Percentiles rank a stretch among this genome's conserved stretches.
Conservation (phyloP, 805 yeast genomes). For the Saitoella complicata region DNA sequence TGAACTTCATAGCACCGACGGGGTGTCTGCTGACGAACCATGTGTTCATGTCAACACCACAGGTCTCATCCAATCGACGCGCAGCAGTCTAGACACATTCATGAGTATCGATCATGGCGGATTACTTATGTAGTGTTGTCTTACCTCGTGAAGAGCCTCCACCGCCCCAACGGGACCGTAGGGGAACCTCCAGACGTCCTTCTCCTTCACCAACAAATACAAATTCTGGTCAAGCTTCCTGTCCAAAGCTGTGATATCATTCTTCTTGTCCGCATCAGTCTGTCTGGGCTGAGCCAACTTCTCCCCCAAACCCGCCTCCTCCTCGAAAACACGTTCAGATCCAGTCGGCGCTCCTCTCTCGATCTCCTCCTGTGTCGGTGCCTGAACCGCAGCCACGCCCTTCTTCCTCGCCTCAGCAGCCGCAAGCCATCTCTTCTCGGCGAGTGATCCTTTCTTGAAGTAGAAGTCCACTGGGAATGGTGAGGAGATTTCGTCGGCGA, state of each 20-base stretch:
- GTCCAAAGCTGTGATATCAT: conserved; percentile 54
- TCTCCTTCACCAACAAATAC: conserved; percentile 47
- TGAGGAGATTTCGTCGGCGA: conserved; percentile 89
- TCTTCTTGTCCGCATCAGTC: conserved; percentile 58
- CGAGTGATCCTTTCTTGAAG: conserved; percentile 74
- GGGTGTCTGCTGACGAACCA: too few relatives aligned
- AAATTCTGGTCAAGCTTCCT: conserved; percentile 66
- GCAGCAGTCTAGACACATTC: too few relatives aligned
- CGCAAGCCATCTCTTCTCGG: conserved; percentile 63
- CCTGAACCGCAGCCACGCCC: neutral
- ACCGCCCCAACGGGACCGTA: neutral
- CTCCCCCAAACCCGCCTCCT: conserved; percentile 31
- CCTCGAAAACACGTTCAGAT: conserved; percentile 64
- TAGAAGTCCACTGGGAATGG: conserved; percentile 90
- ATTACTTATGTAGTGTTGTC: too few relatives aligned
- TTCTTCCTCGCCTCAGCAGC: conserved; percentile 19
- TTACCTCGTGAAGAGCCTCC: neutral
- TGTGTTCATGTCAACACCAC: too few relatives aligned
- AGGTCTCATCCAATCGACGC: too few relatives aligned
- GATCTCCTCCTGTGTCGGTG: neutral
- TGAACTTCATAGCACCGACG: too few relatives aligned
- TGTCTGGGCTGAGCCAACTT: conserved; percentile 52
- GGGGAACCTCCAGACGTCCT: conserved; percentile 57
- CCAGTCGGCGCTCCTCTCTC: conserved; percentile 50
- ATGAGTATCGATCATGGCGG: too few relatives aligned